Base-by-base conservation (phyloP, 495 filamentous ascomycete genomes). In the Neurospora tetrasperma region DNA sequence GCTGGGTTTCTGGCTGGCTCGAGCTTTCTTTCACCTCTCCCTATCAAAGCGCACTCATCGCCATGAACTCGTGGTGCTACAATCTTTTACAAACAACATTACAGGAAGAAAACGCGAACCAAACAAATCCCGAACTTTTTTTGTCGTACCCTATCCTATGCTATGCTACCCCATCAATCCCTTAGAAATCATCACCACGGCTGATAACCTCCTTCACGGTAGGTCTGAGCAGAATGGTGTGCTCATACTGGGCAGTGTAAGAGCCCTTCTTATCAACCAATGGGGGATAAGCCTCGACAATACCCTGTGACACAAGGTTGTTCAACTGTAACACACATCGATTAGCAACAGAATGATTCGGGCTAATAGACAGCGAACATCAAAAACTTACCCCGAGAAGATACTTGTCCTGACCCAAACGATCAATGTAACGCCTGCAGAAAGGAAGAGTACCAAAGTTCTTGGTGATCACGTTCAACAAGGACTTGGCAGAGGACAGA, bases 221-320 rank as follows among this genome's bases (percentile, higher is more conserved):
- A 66, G 94, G 93, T 74, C 94, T 86, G 72, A 97, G 88, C 72
- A 97, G 78, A 76, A 97, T 92, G 16, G 94, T 97, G 93, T 96
- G 94, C 87, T 98, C 94, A 78, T 86, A 97, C 82, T 98, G 94
- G 74, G 94, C 94, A 23, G 94, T 97, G 80, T 96, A 98, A 27
- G 92, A 95, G 71, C 94, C 94, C 89, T 97, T 97, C 83, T 93
- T 89, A 85, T 98, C 94, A 73, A 90, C 89, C 66, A 98, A 85
- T 27, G 94, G 94, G 2, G 94, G 93, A 78, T 98, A 97, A 48
- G 91, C 89, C 81, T 97, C 92, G 31, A 98, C 92, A 76, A 98
- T 93, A 14, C 93, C 94, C 70, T 86, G 88, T 10, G 87, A 85
- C 20, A 97, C 93, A 70, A 98, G 86, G 79, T 94, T 96, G 82